A percentile compares a stretch with the other conserved stretches of the same genome.
These are phyloP conservation scores for Marchantia polymorpha DNA, from an alignment of 225 moss, liverwort and hornwort species.

Conservation along the genomic window DNA sequence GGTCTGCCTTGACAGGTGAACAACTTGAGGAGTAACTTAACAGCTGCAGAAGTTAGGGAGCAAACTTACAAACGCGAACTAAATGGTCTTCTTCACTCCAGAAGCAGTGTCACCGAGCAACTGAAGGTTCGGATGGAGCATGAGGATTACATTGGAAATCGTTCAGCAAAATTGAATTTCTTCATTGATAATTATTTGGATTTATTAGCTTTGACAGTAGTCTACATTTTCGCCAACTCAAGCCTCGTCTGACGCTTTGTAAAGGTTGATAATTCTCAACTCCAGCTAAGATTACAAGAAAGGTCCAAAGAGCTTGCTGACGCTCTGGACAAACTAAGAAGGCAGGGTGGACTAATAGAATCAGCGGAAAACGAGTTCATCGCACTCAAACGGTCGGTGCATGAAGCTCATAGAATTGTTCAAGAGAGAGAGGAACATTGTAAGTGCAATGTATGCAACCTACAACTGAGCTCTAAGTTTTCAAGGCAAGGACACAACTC, in stretches of 20 bases:
- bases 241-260: not conserved
- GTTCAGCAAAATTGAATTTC: not conserved
- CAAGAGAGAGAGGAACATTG: constrained; percentile 27
- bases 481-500: not conserved
- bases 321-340: constrained; percentile 24
- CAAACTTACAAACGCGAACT: constrained; percentile 16
- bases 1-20: constrained; percentile 25
- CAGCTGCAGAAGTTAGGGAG: constrained; percentile 21
- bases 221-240: not conserved
- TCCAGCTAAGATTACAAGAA: constrained; percentile 21
- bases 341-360: constrained; percentile 23
- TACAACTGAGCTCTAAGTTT: not conserved
- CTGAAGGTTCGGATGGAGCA: constrained; percentile 8
- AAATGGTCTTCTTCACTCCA: constrained; percentile 23
- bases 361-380: constrained; percentile 24
- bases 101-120: constrained; percentile 18
- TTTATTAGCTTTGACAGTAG: not conserved
- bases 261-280: constrained; percentile 21
- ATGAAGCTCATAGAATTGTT: constrained; percentile 18
- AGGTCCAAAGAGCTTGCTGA: constrained; percentile 24
- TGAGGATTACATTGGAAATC: not conserved
- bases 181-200: too few species aligned
- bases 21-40: constrained; percentile 14
- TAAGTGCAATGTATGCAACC: constrained; percentile 3
- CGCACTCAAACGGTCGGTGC: constrained; percentile 12